phyloP scores from a whole-genome alignment of 2,329 filamentous ascomycete genomes.

The Lachnellula suecica region DNA sequence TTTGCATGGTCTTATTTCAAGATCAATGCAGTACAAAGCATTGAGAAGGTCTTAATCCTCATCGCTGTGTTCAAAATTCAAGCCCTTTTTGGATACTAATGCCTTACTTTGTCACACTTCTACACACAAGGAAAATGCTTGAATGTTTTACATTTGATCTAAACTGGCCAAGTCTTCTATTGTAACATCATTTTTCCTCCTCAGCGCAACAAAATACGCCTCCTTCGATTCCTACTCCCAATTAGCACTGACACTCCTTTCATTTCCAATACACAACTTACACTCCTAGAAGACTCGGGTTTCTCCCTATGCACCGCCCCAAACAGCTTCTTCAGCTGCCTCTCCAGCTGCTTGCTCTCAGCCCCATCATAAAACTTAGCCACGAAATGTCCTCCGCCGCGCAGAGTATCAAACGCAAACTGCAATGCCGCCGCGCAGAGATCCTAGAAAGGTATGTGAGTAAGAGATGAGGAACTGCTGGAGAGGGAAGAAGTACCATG shows the following conservation, averaged over 20 bases:
- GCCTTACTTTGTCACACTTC: slow-evolving; percentile 4
- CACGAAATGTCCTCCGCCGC: slow-evolving; percentile 81
- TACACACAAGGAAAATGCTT: background rate
- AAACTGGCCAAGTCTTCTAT: slow-evolving; percentile 7
- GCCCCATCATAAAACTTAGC: slow-evolving; percentile 96
- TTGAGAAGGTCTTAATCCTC: too few relatives aligned
- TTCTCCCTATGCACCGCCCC: slow-evolving; percentile 81
- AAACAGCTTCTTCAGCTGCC: slow-evolving; percentile 74
- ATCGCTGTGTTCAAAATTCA: too few relatives aligned
- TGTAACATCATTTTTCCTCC: slow-evolving; percentile 54
- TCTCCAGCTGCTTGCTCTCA: slow-evolving; percentile 81
- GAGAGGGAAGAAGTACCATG: slow-evolving; percentile 67
- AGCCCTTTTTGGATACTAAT: too few relatives aligned
- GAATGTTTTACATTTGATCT: background rate
- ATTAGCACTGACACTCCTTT: background rate
- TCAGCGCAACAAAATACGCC: slow-evolving; percentile 79
- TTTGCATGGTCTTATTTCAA: too few relatives aligned
- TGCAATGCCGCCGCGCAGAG: slow-evolving; percentile 81
- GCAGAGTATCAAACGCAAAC: slow-evolving; percentile 84
- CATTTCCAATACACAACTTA: slow-evolving; percentile 43
- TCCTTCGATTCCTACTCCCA: slow-evolving; percentile 73
- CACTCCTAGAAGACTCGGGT: slow-evolving; percentile 84
- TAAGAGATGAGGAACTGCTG: background rate
- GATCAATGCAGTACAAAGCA: too few relatives aligned
- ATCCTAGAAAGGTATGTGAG: slow-evolving; percentile 56